These are phyloP conservation scores for Citrus cavaleriei DNA, from an alignment of 345 rosid species.

Conservation along the genomic window DNA sequence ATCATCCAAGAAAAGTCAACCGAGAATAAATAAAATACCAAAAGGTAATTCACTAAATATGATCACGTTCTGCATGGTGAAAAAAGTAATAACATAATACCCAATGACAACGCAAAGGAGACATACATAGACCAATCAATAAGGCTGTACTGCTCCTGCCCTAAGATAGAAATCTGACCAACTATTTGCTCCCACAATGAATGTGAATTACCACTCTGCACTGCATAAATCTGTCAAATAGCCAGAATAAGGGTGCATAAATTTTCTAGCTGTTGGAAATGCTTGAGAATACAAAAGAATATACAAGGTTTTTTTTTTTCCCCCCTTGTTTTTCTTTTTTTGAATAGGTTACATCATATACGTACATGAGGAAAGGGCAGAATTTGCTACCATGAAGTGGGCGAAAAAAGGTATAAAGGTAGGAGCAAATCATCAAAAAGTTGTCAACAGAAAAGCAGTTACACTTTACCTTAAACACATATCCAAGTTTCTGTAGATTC, in stretches of 20 bases:
- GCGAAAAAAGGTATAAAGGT: neutral
- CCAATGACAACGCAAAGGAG: slow-evolving; percentile 10
- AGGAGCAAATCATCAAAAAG: neutral
- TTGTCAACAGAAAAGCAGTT: slow-evolving; percentile 8
- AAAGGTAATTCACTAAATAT: neutral
- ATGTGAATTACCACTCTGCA: slow-evolving; percentile 51
- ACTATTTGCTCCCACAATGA: slow-evolving; percentile 66
- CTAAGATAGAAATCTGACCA: slow-evolving; percentile 48
- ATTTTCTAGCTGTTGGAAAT: slow-evolving; percentile 22
- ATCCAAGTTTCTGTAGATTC: slow-evolving; percentile 84
- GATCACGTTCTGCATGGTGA: neutral
- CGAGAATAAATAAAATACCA: slow-evolving; percentile 1
- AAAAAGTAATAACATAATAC: neutral
- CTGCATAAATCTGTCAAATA: slow-evolving; percentile 64
- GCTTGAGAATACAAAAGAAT: neutral
- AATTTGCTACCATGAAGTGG: neutral
- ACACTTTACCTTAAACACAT: slow-evolving; percentile 58
- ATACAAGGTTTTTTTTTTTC: too few species aligned
- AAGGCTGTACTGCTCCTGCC: slow-evolving; percentile 41
- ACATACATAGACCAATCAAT: slow-evolving; percentile 90
- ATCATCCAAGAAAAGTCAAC: slow-evolving; percentile 20
- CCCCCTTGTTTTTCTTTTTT: neutral
- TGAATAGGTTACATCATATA: neutral
- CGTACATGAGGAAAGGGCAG: neutral
- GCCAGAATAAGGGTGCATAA: slow-evolving; percentile 24